These are phyloP conservation scores for Argentina anserina DNA, from an alignment of 306 rosid species.

Conservation along the genomic window DNA sequence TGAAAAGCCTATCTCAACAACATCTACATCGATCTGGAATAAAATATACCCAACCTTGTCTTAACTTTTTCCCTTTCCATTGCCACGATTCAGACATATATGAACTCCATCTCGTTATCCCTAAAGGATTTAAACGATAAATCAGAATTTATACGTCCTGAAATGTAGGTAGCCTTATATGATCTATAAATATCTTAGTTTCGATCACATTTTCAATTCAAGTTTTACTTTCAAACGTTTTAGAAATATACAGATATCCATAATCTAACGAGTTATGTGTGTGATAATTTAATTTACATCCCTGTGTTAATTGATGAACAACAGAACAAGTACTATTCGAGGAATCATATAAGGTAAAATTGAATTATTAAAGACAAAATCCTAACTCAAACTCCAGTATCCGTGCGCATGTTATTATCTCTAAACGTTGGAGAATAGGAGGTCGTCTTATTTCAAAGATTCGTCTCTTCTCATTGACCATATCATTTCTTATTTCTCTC, in stretches of 20 bases:
- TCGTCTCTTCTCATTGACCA: constrained; percentile 30
- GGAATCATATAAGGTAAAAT: constrained; percentile 31
- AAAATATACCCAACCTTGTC: constrained; percentile 7
- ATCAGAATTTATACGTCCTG: not conserved
- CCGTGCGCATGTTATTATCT: constrained; percentile 39
- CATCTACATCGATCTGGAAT: constrained; percentile 1
- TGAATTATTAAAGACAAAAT: constrained; percentile 41
- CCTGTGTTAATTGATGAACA: not conserved
- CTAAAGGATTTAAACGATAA: not conserved
- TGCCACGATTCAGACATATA: constrained; percentile 1
- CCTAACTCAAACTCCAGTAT: constrained; percentile 25
- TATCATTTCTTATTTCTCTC: not conserved
- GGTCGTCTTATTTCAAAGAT: constrained; percentile 35
- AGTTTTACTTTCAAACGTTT: not conserved
- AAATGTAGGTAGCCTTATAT: not conserved
- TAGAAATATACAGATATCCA: not conserved
- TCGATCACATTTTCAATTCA: not conserved
- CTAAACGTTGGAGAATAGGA: constrained; percentile 26
- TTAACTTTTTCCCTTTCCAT: not conserved
- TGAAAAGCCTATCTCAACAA: constrained; percentile 40
- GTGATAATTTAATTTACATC: not conserved
- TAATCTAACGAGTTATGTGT: not conserved
- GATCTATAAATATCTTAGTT: no score
- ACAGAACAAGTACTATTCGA: constrained; percentile 14
- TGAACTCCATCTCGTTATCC: not conserved